Evolutionary conservation across 371 early-diverging fungal genomes (phyloP).

Genomic region (Rhizopus stolonifer): DNA sequence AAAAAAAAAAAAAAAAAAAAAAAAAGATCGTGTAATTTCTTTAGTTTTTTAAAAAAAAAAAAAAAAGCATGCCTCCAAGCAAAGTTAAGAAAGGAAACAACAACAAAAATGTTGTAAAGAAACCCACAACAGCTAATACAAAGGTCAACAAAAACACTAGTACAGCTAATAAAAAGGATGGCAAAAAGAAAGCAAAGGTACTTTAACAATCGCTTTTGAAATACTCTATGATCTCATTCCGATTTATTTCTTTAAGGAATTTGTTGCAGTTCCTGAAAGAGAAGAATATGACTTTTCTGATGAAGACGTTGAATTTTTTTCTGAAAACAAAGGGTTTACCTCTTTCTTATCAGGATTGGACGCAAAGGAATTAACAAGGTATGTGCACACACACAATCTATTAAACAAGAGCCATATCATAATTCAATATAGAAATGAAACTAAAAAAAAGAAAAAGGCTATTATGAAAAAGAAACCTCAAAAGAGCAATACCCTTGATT

Average conservation of each 20-base stretch:
- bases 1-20: neutral
- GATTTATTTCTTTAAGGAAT: conserved; percentile 12
- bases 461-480: conserved; percentile 10
- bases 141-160: neutral
- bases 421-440: neutral
- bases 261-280: conserved; percentile 25
- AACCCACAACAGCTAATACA: neutral
- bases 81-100: neutral
- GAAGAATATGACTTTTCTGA: conserved; percentile 58
- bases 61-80: conserved; percentile 5
- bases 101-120: neutral
- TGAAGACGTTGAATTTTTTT: conserved; percentile 62
- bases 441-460: conserved; percentile 22
- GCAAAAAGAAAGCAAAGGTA: neutral
- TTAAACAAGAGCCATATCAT: neutral
- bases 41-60: neutral
- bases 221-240: neutral
- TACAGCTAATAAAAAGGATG: neutral
- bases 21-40: neutral
- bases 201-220: neutral
- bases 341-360: conserved; percentile 49
- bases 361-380: conserved; percentile 44
- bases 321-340: conserved; percentile 39
- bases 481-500: conserved; percentile 17
- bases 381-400: neutral